Evolutionary conservation across 306 rosid species (phyloP), one percentile per base, ranked within the genome.

Genomic region (Sicyos baderoa): DNA sequence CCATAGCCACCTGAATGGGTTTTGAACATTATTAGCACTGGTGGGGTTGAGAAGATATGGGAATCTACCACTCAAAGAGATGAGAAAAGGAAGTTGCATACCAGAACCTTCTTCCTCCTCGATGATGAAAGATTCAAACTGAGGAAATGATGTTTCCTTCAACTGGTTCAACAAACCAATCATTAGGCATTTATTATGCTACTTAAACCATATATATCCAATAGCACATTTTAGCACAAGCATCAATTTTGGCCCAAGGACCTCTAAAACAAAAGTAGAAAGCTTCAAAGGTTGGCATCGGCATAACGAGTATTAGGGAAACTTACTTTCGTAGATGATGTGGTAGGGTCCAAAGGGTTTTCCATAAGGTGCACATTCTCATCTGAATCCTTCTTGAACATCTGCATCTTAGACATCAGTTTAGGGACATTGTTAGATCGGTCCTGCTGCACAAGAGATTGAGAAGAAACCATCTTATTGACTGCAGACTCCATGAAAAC

Each of bases 61-160:
- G 75, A 21, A 61, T 52, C 15, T n/a, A 4, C 58, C 49, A 21
- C 25, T 12, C 59, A 45, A 40, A 32, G 25, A 19, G 11, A 32
- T 12, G 19, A 53, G 48, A 55, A 66, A 9, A 45, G 56, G 47
- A 59, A 50, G 55, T 17, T 66, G 54, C 67, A 27, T 76, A 79
- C 79, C 80, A 57, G 83, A 79, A 50, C 83, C 83, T 79, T 75
- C 83, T 67, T 79, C 79, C 50, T 79, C 79, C 79, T 79, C 83
- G 4, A 72, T 59, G n/a, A 75, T 44, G 66, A 71, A 79, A 68
- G 75, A 25, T 44, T 76, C 80, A 4, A 79, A 75, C 9, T 29
- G 75, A 47, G 83, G 77, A 32, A 72, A 55, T 32, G 54, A 53
- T 29, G 56, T 72, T 48, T 51, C 72, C 69, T 72, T 79, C 75